phyloP scores from a whole-genome alignment of 257 asterid genomes.

The Solanum ossicruentum region DNA sequence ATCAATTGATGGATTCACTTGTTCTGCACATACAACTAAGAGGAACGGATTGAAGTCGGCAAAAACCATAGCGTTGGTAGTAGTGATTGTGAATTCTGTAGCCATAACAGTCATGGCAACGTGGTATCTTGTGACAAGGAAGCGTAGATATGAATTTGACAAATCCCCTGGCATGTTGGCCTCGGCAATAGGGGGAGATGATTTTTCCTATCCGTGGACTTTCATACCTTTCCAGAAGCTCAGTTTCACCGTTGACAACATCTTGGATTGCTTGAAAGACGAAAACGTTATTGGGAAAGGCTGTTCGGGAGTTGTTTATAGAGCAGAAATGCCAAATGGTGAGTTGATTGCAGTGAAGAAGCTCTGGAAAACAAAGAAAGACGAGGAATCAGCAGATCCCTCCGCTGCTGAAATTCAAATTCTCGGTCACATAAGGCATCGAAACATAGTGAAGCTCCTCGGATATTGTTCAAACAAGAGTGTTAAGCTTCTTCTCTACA shows the following conservation, averaged over 20 bases:
- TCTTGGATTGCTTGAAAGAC: slow-evolving; percentile 58
- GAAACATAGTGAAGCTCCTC: slow-evolving; percentile 72
- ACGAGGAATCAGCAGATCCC: slow-evolving; percentile 44
- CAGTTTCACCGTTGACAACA: slow-evolving; percentile 48
- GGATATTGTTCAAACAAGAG: slow-evolving; percentile 85
- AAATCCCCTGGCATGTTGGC: slow-evolving; percentile 20
- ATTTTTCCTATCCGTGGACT: slow-evolving; percentile 82
- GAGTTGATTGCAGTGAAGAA: slow-evolving; percentile 81
- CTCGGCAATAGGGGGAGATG: slow-evolving; percentile 32
- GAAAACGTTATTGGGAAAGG: slow-evolving; percentile 86
- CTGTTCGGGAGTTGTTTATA: slow-evolving; percentile 76
- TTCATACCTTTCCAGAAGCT: slow-evolving; percentile 84
- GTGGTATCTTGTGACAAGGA: slow-evolving; percentile 46
- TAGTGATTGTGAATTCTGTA: slow-evolving; percentile 34
- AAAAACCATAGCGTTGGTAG: slow-evolving; percentile 38
- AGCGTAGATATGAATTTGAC: slow-evolving; percentile 22
- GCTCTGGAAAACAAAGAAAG: slow-evolving; percentile 79
- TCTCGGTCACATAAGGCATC: slow-evolving; percentile 88
- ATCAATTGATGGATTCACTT: slow-evolving; percentile 57
- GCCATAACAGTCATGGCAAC: slow-evolving; percentile 31
- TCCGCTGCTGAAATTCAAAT: slow-evolving; percentile 91
- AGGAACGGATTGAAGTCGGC: slow-evolving; percentile 30
- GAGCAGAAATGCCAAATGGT: slow-evolving; percentile 71
- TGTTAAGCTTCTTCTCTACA: slow-evolving; percentile 75
- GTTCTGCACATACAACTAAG: slow-evolving; percentile 32